phyloP scores from a whole-genome alignment of 192 early-diverging fungal genomes.

The Rhizophagus prolifer region DNA sequence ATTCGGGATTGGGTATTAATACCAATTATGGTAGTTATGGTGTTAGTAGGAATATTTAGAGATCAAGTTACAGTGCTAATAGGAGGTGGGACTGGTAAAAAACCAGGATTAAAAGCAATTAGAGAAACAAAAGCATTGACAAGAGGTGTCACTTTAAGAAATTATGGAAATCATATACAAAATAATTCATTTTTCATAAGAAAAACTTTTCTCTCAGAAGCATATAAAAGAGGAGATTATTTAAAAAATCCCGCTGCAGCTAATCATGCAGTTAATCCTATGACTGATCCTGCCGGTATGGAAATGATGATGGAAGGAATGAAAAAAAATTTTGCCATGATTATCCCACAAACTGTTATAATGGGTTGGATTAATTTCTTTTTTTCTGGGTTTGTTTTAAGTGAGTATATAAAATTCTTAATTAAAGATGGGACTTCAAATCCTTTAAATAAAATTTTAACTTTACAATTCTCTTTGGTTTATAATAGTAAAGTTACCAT shows the following conservation, averaged over 20 bases:
- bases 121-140: constrained; percentile 83
- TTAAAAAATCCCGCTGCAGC: constrained; percentile 78
- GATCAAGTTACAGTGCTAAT: constrained; percentile 91
- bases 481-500: constrained; percentile 85
- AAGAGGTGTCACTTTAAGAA: constrained; percentile 70
- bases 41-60: constrained; percentile 91
- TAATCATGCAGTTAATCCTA: constrained; percentile 71
- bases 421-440: not conserved
- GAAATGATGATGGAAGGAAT: constrained; percentile 96
- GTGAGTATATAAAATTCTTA: constrained; percentile 50
- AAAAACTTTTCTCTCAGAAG: constrained; percentile 67
- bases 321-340: constrained; percentile 97
- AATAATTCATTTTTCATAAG: constrained; percentile 69
- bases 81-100: constrained; percentile 77
- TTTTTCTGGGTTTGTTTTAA: constrained; percentile 95
- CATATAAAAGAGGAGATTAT: constrained; percentile 81
- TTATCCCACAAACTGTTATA: constrained; percentile 97
- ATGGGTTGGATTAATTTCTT: constrained; percentile 99
- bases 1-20: constrained; percentile 93
- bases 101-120: constrained; percentile 74
- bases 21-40: constrained; percentile 97
- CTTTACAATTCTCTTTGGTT: not conserved
- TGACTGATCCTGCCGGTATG: constrained; percentile 91
- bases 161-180: constrained; percentile 67
- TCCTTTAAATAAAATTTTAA: not conserved